These are phyloP conservation scores for Alternaria consortialis DNA, from an alignment of 2,329 filamentous ascomycete species.

Conservation along the genomic window DNA sequence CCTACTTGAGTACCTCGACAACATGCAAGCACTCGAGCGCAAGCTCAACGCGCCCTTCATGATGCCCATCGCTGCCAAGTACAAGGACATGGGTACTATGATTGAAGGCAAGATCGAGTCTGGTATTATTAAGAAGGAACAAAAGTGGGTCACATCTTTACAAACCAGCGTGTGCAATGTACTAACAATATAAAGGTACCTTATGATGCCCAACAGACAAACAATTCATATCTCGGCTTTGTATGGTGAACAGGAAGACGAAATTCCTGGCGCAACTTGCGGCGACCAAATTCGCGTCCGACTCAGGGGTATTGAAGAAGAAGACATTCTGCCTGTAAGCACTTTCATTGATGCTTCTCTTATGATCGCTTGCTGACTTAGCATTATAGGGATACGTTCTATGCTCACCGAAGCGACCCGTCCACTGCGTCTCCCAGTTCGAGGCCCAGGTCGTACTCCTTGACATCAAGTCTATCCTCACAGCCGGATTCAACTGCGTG, in stretches of 20 bases:
- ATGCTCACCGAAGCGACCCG: slow-evolving; percentile 91
- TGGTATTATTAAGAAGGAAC: slow-evolving; percentile 48
- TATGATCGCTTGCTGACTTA: background rate
- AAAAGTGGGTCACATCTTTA: slow-evolving; percentile 3
- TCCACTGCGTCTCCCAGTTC: slow-evolving; percentile 88
- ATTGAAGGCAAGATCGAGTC: slow-evolving; percentile 97
- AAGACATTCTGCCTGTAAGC: slow-evolving; percentile 82
- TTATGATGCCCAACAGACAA: slow-evolving; percentile 97
- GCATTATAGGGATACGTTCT: slow-evolving; percentile 75
- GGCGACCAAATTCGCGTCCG: slow-evolving; percentile 95
- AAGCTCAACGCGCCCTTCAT: slow-evolving; percentile 98
- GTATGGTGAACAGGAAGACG: slow-evolving; percentile 96
- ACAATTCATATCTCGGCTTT: slow-evolving; percentile 81
- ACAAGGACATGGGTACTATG: slow-evolving; percentile 96
- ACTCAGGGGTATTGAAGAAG: slow-evolving; percentile 94
- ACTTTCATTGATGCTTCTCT: background rate
- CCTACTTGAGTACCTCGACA: slow-evolving; percentile 92
- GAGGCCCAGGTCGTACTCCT: slow-evolving; percentile 97
- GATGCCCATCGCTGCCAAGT: slow-evolving; percentile 98
- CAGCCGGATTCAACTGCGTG: slow-evolving; percentile 96
- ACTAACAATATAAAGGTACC: slow-evolving; percentile 70
- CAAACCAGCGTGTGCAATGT: background rate
- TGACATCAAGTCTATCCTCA: slow-evolving; percentile 92
- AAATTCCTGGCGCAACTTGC: slow-evolving; percentile 80
- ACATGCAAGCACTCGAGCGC: slow-evolving; percentile 90